phyloP scores from a whole-genome alignment of 257 asterid genomes.

The Eustoma russellianum region DNA sequence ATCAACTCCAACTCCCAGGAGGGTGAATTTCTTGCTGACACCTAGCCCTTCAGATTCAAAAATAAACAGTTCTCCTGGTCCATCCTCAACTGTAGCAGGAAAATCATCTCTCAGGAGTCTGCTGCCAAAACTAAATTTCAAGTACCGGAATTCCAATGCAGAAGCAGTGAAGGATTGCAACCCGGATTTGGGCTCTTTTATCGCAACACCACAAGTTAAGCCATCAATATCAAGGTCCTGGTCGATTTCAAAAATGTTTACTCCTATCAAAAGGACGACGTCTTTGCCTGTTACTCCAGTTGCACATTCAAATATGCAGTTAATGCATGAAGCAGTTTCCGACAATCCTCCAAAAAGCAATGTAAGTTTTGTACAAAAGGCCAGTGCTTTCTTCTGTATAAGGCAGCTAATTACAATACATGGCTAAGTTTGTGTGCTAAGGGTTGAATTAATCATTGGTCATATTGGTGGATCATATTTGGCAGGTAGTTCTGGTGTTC shows the following conservation, averaged over 20 bases:
- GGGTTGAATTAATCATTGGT: too few relatives aligned
- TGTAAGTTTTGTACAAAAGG: conserved; percentile 23
- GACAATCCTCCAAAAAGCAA: conserved; percentile 24
- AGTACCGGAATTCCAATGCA: conserved; percentile 32
- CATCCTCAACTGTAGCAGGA: conserved; percentile 45
- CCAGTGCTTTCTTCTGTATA: too few relatives aligned
- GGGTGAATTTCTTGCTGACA: conserved; percentile 59
- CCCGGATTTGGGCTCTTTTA: conserved; percentile 29
- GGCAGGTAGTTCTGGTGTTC: too few relatives aligned
- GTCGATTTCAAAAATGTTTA: conserved; percentile 63
- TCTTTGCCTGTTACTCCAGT: conserved; percentile 53
- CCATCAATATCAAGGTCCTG: conserved; percentile 52
- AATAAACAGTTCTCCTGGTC: conserved; percentile 29
- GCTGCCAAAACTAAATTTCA: conserved; percentile 61
- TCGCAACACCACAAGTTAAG: conserved; percentile 35
- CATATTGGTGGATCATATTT: too few relatives aligned
- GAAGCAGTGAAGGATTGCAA: conserved; percentile 42
- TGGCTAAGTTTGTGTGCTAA: too few relatives aligned
- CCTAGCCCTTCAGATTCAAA: conserved; percentile 43
- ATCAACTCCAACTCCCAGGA: conserved; percentile 69
- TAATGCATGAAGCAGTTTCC: conserved; percentile 30
- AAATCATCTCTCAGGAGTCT: conserved; percentile 46
- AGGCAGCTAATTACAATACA: too few relatives aligned
- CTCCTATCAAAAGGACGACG: conserved; percentile 62
- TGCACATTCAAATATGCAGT: conserved; percentile 32